Evolutionary conservation across 495 filamentous ascomycete genomes (phyloP).

Genomic region (Cercophora newfieldiana): DNA sequence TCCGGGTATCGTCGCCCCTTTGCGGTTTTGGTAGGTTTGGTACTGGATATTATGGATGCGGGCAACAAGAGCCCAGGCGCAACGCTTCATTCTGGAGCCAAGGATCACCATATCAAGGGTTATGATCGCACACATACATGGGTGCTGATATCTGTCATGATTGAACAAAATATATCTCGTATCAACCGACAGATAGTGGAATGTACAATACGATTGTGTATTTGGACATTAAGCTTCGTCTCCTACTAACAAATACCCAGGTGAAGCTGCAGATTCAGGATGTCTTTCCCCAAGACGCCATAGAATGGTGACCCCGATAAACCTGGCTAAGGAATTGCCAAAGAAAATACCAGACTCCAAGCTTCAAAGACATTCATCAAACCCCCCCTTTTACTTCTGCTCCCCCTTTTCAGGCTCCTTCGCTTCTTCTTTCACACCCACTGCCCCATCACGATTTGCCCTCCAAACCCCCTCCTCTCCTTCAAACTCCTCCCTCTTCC

Average conservation of each 20-base stretch:
- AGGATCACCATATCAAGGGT: neutral
- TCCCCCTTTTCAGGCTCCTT: conserved; percentile 22
- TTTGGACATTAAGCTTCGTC: too few species aligned
- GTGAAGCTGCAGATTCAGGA: too few species aligned
- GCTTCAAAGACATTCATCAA: neutral
- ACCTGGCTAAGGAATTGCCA: too few species aligned
- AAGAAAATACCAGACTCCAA: too few species aligned
- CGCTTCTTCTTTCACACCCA: neutral
- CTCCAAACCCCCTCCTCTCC: conserved; percentile 82
- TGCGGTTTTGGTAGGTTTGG: neutral
- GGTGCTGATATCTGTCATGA: neutral
- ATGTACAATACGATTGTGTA: neutral
- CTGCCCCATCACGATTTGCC: conserved; percentile 81
- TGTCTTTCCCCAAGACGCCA: too few species aligned
- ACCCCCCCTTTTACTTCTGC: neutral
- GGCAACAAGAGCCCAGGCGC: neutral
- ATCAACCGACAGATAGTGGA: neutral
- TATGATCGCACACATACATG: neutral
- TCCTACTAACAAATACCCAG: too few species aligned
- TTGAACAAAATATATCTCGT: neutral
- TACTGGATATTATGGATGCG: neutral
- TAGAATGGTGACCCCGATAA: too few species aligned
- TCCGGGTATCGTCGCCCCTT: neutral
- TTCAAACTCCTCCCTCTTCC: conserved; percentile 92
- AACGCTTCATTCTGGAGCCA: neutral